A percentile compares a stretch with the other conserved stretches of the same genome.
These are phyloP conservation scores for Halenospora varia DNA, from an alignment of 495 filamentous ascomycete genomes.

Conservation along the genomic window DNA sequence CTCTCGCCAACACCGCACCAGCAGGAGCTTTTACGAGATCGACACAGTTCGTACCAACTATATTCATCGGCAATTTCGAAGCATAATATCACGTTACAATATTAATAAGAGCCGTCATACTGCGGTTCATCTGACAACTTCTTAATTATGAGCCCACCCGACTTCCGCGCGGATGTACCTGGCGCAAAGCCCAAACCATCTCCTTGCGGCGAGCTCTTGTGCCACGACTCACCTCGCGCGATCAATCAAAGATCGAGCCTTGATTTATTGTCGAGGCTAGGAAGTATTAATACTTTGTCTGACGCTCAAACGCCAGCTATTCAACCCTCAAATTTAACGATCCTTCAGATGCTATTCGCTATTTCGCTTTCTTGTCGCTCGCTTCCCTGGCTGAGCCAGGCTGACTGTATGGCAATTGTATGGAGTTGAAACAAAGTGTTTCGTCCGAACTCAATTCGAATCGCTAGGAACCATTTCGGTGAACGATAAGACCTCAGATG, in stretches of 20 bases:
- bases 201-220: too few species aligned
- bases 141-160: background rate
- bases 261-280: too few species aligned
- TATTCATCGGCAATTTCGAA: background rate
- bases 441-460: background rate
- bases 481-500: background rate
- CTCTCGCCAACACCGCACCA: background rate
- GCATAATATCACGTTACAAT: background rate
- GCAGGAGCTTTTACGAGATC: background rate
- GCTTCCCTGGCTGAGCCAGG: too few species aligned
- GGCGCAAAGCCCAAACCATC: too few species aligned
- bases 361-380: background rate
- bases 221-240: too few species aligned
- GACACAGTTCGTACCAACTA: background rate
- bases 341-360: background rate
- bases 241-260: too few species aligned
- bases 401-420: background rate
- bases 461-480: background rate
- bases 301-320: background rate
- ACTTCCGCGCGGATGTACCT: background rate
- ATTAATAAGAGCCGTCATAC: background rate
- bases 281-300: background rate
- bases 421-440: background rate
- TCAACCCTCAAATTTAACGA: background rate
- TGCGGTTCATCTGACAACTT: background rate